Percentiles rank a stretch among this genome's conserved stretches.
Evolutionary conservation across 257 asterid species (phyloP).

Genomic region (Nyctanthes arbortristis): DNA sequence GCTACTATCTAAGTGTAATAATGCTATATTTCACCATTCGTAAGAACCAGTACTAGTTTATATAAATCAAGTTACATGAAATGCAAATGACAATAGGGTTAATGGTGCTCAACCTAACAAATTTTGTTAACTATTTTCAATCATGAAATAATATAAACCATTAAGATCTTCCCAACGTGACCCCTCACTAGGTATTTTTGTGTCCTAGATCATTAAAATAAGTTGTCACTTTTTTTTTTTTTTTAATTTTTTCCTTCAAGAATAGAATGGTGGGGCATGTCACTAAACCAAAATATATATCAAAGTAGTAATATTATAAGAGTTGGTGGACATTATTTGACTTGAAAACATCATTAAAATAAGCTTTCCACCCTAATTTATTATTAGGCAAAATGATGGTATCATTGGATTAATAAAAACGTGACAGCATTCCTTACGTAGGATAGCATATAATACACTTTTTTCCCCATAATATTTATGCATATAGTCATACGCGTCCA

Average conservation of each 20-base stretch:
- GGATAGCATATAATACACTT: constrained; percentile 24
- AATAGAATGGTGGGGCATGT: constrained; percentile 16
- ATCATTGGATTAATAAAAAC: constrained; percentile 27
- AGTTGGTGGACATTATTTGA: constrained; percentile 3
- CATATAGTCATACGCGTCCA: constrained; percentile 6
- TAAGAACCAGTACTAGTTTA: too few species aligned
- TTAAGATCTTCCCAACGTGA: too few species aligned
- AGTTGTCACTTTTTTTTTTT: constrained; percentile 9
- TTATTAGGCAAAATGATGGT: constrained; percentile 33
- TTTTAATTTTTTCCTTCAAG: constrained; percentile 11
- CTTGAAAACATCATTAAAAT: constrained; percentile 10
- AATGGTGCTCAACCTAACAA: too few species aligned
- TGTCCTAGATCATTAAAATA: not conserved
- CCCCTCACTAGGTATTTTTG: too few species aligned
- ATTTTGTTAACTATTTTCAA: too few species aligned
- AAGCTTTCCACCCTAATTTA: constrained; percentile 27
- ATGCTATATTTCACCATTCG: too few species aligned
- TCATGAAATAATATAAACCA: too few species aligned
- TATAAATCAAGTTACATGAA: too few species aligned
- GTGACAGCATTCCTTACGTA: constrained; percentile 42
- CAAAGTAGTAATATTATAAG: not conserved
- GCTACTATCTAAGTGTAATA: too few species aligned
- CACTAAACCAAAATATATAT: constrained; percentile 1
- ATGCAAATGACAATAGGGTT: too few species aligned
- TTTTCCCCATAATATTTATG: constrained; percentile 5